Conservation (phyloP, 75 land plant species). For the Chamaecyparis obtusa region DNA sequence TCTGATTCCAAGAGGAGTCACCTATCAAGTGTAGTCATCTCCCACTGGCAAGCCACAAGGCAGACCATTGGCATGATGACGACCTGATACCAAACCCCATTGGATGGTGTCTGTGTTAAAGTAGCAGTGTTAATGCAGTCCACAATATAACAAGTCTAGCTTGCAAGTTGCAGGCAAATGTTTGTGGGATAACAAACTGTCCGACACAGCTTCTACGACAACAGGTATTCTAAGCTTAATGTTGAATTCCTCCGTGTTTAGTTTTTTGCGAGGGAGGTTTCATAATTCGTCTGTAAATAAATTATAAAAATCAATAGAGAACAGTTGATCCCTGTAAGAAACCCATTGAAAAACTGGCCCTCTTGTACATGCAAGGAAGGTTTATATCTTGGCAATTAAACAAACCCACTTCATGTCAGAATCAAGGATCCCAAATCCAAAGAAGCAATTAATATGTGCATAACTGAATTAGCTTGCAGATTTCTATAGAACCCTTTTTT, state of each 20-base stretch:
- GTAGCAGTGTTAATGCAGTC: not conserved
- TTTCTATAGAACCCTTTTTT: not conserved
- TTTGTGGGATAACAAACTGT: not conserved
- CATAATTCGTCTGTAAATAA: not conserved
- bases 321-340: not conserved
- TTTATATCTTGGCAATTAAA: not conserved
- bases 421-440: not conserved
- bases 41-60: not conserved
- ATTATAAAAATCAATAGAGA: not conserved
- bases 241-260: not conserved
- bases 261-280: too few relatives aligned
- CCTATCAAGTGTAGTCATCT: not conserved
- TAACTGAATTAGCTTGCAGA: not conserved
- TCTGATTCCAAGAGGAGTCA: not conserved
- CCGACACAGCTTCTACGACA: not conserved
- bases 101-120: not conserved
- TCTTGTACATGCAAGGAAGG: not conserved
- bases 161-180: not conserved
- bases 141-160: not conserved
- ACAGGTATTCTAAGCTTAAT: not conserved
- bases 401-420: not conserved
- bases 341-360: not conserved
- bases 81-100: not conserved
- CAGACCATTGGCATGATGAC: not conserved
- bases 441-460: not conserved